Percentiles rank a stretch among this genome's conserved stretches.
phyloP scores from a whole-genome alignment of 306 rosid genomes.

The Medicago truncatula region DNA sequence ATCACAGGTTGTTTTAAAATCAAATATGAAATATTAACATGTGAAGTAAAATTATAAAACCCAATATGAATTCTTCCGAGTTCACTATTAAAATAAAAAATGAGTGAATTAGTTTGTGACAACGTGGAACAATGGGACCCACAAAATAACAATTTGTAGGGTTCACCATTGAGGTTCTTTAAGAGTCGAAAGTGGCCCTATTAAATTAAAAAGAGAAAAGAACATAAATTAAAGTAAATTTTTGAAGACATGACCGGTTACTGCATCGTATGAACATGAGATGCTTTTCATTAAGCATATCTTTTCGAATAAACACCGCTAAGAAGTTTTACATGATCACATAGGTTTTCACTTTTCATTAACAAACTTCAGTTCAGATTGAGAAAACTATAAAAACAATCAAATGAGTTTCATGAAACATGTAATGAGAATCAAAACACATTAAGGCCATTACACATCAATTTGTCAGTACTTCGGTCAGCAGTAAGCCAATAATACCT shows the following conservation, averaged over 20 bases:
- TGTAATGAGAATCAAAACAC: not conserved
- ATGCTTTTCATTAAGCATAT: not conserved
- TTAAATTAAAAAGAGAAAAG: no score
- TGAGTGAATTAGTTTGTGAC: no score
- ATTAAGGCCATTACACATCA: slow-evolving; percentile 7
- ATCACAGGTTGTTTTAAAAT: no score
- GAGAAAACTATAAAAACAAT: not conserved
- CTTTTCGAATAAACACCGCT: not conserved
- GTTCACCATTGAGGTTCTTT: no score
- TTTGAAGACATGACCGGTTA: not conserved
- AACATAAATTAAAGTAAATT: not conserved
- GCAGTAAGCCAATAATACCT: slow-evolving; percentile 16
- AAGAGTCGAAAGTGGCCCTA: not conserved
- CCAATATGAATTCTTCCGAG: no score
- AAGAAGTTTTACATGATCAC: not conserved
- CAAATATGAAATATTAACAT: no score
- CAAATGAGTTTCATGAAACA: not conserved
- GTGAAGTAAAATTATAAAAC: no score
- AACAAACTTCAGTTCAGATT: not conserved
- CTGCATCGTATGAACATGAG: not conserved
- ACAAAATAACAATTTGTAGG: no score
- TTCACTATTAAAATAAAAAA: no score
- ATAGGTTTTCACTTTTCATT: not conserved
- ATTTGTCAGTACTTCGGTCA: not conserved
- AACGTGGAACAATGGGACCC: no score